These are phyloP conservation scores for Dendrostoma leiphaemia DNA, from an alignment of 2,329 filamentous ascomycete genomes.

Conservation along the genomic window DNA sequence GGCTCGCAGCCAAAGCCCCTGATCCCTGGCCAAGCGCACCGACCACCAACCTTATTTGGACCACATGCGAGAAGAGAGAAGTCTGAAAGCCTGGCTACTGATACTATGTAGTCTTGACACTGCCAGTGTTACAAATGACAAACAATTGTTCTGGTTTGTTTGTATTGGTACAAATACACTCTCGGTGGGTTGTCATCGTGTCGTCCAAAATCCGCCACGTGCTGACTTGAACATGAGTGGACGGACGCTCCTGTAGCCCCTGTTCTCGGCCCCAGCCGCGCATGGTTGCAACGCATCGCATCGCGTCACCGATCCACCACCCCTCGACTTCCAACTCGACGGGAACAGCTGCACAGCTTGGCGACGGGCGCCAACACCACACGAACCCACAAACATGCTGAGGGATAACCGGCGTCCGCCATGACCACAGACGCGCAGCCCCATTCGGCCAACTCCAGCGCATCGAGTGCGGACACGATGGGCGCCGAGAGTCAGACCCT, in stretches of 20 bases:
- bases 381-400: conserved; percentile 6
- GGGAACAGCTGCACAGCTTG: neutral
- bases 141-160: no score
- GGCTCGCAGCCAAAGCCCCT: neutral
- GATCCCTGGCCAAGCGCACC: neutral
- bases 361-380: neutral
- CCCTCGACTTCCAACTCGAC: neutral
- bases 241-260: neutral
- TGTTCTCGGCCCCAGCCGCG: neutral
- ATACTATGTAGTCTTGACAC: neutral
- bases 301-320: neutral
- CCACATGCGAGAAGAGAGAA: neutral
- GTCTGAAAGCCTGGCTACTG: neutral
- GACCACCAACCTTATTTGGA: conserved; percentile 14
- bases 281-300: neutral
- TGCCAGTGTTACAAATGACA: no score
- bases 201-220: no score
- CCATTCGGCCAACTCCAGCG: conserved; percentile 13
- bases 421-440: conserved; percentile 16
- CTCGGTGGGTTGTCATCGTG: no score
- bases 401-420: conserved; percentile 6
- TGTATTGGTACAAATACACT: no score
- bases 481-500: neutral
- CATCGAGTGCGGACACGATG: neutral
- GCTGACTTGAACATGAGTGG: no score